Conservation (phyloP, 2,329 filamentous ascomycete species). For the Microsporum audouinii region DNA sequence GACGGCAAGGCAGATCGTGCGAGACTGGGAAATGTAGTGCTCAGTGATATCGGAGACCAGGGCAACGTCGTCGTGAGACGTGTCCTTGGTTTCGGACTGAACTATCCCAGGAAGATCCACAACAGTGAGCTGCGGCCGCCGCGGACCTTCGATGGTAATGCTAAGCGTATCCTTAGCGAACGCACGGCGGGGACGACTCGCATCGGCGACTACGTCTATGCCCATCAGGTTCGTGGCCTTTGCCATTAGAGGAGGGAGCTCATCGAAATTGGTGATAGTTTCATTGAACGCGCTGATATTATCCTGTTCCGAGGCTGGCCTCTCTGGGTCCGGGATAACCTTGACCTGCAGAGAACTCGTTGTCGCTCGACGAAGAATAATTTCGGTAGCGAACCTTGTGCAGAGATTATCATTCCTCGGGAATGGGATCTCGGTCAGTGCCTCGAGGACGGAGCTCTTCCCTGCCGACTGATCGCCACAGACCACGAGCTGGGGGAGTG, state of each 20-base stretch:
- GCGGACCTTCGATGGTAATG: constrained; percentile 7
- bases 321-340: constrained; percentile 13
- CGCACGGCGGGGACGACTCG: constrained; percentile 10
- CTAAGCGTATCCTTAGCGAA: constrained; percentile 7
- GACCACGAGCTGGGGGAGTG: constrained; percentile 17
- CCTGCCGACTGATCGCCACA: constrained; percentile 15
- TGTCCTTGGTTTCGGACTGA: constrained; percentile 8
- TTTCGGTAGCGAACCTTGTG: constrained; percentile 38
- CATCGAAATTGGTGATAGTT: no score
- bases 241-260: neutral
- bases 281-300: constrained; percentile 11
- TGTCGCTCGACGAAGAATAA: constrained; percentile 29
- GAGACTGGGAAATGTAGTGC: constrained; percentile 44
- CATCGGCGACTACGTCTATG: no score
- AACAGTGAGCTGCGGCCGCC: constrained; percentile 9
- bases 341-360: constrained; percentile 12
- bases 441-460: constrained; percentile 16
- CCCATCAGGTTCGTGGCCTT: constrained; percentile 6
- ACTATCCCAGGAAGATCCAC: constrained; percentile 13
- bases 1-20: constrained; percentile 51
- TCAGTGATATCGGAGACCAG: constrained; percentile 8
- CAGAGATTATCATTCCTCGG: constrained; percentile 24
- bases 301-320: constrained; percentile 9
- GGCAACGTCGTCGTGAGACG: constrained; percentile 15
- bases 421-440: constrained; percentile 10